Percentiles rank a stretch among this genome's conserved stretches.
phyloP scores from a whole-genome alignment of 768 basidiomycete species.

The Strobilomyces dryophilus region DNA sequence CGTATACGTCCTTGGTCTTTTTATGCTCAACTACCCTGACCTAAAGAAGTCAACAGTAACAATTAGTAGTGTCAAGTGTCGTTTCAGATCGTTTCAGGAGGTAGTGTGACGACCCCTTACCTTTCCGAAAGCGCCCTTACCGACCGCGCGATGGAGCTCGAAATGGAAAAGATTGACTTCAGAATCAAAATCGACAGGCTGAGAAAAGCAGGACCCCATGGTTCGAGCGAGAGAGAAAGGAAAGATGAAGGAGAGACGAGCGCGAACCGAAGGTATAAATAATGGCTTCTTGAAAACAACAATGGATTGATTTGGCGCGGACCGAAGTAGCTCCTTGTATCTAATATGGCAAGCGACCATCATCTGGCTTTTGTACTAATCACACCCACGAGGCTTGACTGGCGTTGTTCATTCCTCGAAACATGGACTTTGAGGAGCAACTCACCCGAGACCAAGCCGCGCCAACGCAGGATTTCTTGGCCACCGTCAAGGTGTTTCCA shows the following conservation, averaged over 20 bases:
- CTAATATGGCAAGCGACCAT: conserved; percentile 15
- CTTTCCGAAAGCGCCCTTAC: conserved; percentile 98
- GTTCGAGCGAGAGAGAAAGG: conserved; percentile 38
- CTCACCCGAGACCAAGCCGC: conserved; percentile 37
- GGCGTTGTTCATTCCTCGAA: conserved; percentile 3
- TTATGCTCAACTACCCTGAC: conserved; percentile 98
- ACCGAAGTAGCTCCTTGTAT: conserved; percentile 19
- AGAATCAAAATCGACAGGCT: conserved; percentile 81
- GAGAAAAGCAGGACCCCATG: conserved; percentile 59
- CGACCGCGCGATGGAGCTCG: conserved; percentile 90
- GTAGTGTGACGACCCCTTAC: conserved; percentile 36
- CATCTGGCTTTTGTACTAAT: no score
- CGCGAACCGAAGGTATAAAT: conserved; percentile 20
- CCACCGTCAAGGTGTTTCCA: conserved; percentile 74
- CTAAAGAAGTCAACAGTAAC: conserved; percentile 34
- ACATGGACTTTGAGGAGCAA: conserved; percentile 38
- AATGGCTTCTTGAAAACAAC: conserved; percentile 33
- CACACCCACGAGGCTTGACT: background rate
- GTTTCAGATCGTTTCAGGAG: background rate
- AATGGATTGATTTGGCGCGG: conserved; percentile 27
- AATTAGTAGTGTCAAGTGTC: background rate
- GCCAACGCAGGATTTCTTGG: conserved; percentile 54
- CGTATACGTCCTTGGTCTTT: conserved; percentile 85
- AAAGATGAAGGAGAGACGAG: conserved; percentile 25
- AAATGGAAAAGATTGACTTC: conserved; percentile 94